Evolutionary conservation across 2,329 filamentous ascomycete species (phyloP), one percentile per base, ranked within the genome.

Genomic region (Aspergillus neotritici): DNA sequence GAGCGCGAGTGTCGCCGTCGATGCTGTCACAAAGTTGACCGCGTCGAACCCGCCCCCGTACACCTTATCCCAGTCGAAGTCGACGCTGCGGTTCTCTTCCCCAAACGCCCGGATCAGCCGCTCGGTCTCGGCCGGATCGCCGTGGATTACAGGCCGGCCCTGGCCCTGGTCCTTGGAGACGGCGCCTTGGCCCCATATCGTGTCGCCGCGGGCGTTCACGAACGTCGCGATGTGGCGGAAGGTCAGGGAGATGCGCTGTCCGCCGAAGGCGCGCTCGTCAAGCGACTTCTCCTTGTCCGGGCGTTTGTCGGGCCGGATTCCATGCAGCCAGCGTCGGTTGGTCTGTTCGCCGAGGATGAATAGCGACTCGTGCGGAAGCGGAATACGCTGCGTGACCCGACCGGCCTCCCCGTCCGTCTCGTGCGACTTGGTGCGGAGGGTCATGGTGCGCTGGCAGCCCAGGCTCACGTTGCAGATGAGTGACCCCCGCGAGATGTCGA

Each of bases 181-280:
- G 0, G 90, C 91, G 3, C 93, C 93, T 65, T 96, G 90, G 11
- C 93, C 93, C 91, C 90, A 97, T 42, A 98, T 94, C 3, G 69
- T 68, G 25, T 72, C 72, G 31, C 78, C 74, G n/a, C 79, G 72
- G 4, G 73, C 70, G 54, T 84, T 74, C 34, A 95, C 67, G 59
- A 88, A 97, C 0, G 93, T 98, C 2, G 82, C 88, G 51, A 98
- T 96, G 16, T 80, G 76, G 34, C 93, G 78, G 63, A 98, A 97
- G 0, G 93, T 98, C 30, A 98, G 74, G 37, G 87, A 94, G 61
- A 98, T 95, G 36, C 93, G 84, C 36, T 83, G 81, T 5, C 89
- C 86, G 5, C 71, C 72, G 57, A 79, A 88, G 0, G 86, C 84
- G 32, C 82, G 76, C 62, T 97, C 91, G 5, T 78, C 77, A 0